These are phyloP conservation scores for Capsaspora owczarzaki DNA, from an alignment of 78 protist species.

Conservation along the genomic window DNA sequence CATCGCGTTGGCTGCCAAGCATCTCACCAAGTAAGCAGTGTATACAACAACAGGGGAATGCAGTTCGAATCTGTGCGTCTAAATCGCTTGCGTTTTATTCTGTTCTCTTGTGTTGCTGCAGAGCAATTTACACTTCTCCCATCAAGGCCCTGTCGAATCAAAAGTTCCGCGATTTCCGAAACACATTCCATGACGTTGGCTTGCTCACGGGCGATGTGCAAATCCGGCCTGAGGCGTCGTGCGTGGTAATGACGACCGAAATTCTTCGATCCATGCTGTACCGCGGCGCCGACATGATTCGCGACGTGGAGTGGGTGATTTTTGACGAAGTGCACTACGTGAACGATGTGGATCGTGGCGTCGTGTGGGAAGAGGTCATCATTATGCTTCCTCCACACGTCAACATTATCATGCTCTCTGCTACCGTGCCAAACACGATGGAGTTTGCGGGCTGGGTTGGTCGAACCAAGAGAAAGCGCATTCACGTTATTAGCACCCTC, in stretches of 20 bases:
- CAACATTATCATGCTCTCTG: conserved; percentile 72
- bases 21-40: conserved; percentile 18
- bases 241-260: conserved; percentile 93
- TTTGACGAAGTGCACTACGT: conserved; percentile 87
- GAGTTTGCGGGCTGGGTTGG: conserved; percentile 94
- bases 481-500: conserved; percentile 71
- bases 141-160: conserved; percentile 93
- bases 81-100: no score
- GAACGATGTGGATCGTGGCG: conserved; percentile 74
- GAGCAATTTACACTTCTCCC: conserved; percentile 95
- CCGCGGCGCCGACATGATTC: conserved; percentile 76
- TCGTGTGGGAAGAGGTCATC: conserved; percentile 94
- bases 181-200: conserved; percentile 83
- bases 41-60: no score
- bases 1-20: conserved; percentile 70
- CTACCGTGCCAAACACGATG: conserved; percentile 86
- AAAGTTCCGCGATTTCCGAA: conserved; percentile 41
- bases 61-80: no score
- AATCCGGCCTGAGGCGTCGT: conserved; percentile 72
- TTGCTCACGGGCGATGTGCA: conserved; percentile 79
- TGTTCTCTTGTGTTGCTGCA: no score
- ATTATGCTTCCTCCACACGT: conserved; percentile 81
- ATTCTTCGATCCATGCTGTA: conserved; percentile 80
- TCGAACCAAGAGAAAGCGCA: conserved; percentile 50
- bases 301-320: conserved; percentile 86